Evolutionary conservation across 1,284 basidiomycete genomes (phyloP).

Genomic region (Cystobasidiaceae sp.): DNA sequence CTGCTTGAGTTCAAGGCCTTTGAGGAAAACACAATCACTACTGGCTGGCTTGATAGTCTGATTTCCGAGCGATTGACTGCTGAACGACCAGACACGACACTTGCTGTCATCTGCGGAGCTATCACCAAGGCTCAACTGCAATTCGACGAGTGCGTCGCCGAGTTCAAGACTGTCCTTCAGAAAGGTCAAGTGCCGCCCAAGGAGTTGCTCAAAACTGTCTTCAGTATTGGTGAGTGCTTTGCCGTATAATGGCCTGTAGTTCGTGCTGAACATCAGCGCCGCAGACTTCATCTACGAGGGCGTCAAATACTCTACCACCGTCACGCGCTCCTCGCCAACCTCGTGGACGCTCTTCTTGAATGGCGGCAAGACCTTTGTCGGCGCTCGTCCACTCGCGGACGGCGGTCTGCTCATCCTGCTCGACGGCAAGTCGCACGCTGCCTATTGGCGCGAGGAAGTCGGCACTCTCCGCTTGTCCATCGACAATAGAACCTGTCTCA

Average conservation of each 20-base stretch:
- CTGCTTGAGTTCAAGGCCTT: slow-evolving; percentile 88
- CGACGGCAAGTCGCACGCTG: slow-evolving; percentile 90
- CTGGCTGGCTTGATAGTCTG: slow-evolving; percentile 95
- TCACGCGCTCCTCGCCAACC: slow-evolving; percentile 79
- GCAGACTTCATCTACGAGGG: slow-evolving; percentile 86
- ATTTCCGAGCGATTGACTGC: slow-evolving; percentile 95
- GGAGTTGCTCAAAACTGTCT: slow-evolving; percentile 93
- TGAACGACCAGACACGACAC: slow-evolving; percentile 83
- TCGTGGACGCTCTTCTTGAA: slow-evolving; percentile 95
- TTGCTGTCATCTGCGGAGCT: slow-evolving; percentile 96
- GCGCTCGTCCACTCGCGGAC: slow-evolving; percentile 84
- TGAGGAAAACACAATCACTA: slow-evolving; percentile 95
- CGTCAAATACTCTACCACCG: slow-evolving; percentile 91
- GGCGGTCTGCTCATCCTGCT: slow-evolving; percentile 89
- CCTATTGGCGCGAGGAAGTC: slow-evolving; percentile 98
- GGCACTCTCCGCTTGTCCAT: slow-evolving; percentile 89
- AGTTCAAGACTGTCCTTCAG: slow-evolving; percentile 93
- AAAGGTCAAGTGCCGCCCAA: slow-evolving; percentile 96
- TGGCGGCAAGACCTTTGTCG: slow-evolving; percentile 84
- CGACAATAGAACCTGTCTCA: slow-evolving; percentile 93
- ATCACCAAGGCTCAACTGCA: slow-evolving; percentile 90
- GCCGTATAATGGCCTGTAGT: neutral
- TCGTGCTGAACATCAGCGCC: neutral
- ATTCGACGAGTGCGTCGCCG: slow-evolving; percentile 79
- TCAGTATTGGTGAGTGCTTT: slow-evolving; percentile 71